Evolutionary conservation across 1,139 yeast genomes (phyloP), one percentile per base, ranked within the genome.

Genomic region (Yamadazyma diddensiae): DNA sequence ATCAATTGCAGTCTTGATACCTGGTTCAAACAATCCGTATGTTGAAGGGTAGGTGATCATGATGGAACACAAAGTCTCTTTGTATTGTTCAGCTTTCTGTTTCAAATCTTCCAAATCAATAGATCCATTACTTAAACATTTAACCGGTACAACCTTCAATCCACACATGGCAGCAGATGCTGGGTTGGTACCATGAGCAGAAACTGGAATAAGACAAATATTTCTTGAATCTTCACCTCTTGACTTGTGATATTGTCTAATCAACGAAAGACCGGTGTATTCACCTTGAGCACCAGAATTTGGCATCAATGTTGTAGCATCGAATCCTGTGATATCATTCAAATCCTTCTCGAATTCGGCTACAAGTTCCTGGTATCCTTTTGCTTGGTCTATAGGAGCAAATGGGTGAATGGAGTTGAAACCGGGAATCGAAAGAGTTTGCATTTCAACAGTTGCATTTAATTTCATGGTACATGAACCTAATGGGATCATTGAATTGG

Each of bases 211-310:
- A 55, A 92, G 73, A 61, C 97, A 92, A 36, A 92, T 74, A 57
- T 90, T 81, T 57, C 98, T 77, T 43, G 77, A 61, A 21, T 71
- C 65, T 61, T 90, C 82, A 28, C 94, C 95, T 35, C 68, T 72
- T 21, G 84, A 67, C 42, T 77, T 77, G 49, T 84, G 78, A 58
- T 86, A 92, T 31, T 84, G 77, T 50, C 81, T 76, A 49, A 92
- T 92, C 35, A 88, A 87, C 37, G 95, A 77, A 44, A 92, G 72
- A 23, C 98, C 98, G 17, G 97, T 79, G 63, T 84, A 92, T 63
- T 92, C 98, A 59, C 98, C 98, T 62, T 90, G 96, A 26, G 98
- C 98, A 47, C 98, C 98, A 29, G 97, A 86, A 59, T 92, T 92
- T 44, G 98, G 98, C 80, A 88, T 94, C 38, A 86, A 68, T 5